Base-by-base conservation (phyloP, 140 eudicot genomes). In the Cichorium intybus region DNA sequence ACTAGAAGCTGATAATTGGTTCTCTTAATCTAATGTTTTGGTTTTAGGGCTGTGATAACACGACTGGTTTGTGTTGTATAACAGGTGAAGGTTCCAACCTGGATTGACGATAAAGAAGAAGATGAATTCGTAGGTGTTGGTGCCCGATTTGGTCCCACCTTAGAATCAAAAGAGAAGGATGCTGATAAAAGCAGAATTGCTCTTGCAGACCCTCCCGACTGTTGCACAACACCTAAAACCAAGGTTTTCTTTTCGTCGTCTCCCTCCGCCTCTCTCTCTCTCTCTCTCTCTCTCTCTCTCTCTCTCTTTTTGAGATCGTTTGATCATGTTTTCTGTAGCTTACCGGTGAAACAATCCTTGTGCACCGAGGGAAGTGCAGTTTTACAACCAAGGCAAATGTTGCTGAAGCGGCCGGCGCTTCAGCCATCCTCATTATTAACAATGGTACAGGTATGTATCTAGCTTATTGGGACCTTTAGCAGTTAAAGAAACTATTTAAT, bases 331-430 rank as follows among this genome's bases (percentile, higher is more conserved):
- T 56, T 70, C 22, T 77, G 67, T 70, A 92, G 99, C 87, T 92
- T 73, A 81, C 96, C 2, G 99, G 97, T 56, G 96, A 92, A 78
- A 86, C 75, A 71, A 88, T 92, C 71, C 72, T 92, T 64, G 96
- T 92, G 62, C 86, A 92, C 71, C 93, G 99, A 23, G 99, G 99
- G 39, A 85, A 85, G 39, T 92, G 97, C 73, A 92, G 99, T 74
- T 92, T 92, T 73, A 90, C 96, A 9, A 64, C 82, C 24, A 92
- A 92, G 83, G 89, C 96, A 72, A 85, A 85, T 73, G 85, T 92
- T 68, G 99, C 96, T 31, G 96, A 92, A 77, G 93, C 83, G 77
- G 99, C 99, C 63, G 96, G 96, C 53, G 99, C 97, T 57, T 92
- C 99, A 29, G 99, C 99, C 21, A 73, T 92, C 60, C 81, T 92